Conservation (phyloP, 2,329 filamentous ascomycete genomes). For the Myotisia sp. region DNA sequence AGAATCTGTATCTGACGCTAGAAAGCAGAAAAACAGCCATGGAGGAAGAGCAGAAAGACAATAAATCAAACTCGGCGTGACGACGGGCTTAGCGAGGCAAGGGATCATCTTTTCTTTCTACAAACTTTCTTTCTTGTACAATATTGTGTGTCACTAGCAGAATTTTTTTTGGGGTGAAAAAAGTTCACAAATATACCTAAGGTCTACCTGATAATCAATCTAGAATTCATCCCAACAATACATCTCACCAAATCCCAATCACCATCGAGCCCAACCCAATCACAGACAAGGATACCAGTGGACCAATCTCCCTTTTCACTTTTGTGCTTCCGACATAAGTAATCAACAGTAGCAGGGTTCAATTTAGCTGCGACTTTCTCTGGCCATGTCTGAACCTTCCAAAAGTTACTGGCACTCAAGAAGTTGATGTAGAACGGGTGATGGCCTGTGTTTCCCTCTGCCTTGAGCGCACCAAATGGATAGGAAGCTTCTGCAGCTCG, state of each 20-base stretch:
- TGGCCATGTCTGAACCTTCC: slow-evolving; percentile 82
- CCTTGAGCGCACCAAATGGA: slow-evolving; percentile 19
- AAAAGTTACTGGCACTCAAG: slow-evolving; percentile 83
- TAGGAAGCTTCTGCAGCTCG: slow-evolving; percentile 46
- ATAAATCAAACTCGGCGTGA: too few relatives aligned
- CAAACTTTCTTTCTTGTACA: neutral
- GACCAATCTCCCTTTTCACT: slow-evolving; percentile 51
- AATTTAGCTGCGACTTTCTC: slow-evolving; percentile 77
- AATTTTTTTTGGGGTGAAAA: slow-evolving; percentile 35
- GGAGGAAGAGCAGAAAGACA: slow-evolving; percentile 49
- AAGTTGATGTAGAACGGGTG: slow-evolving; percentile 80
- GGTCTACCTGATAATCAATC: slow-evolving; percentile 26
- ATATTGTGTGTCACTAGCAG: slow-evolving; percentile 45
- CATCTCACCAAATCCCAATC: slow-evolving; percentile 85
- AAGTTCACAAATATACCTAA: slow-evolving; percentile 9
- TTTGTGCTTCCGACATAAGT: slow-evolving; percentile 41
- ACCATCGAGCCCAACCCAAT: slow-evolving; percentile 76
- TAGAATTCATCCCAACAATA: slow-evolving; percentile 83
- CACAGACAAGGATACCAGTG: slow-evolving; percentile 79
- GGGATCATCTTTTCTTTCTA: too few relatives aligned
- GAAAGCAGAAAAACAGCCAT: slow-evolving; percentile 69
- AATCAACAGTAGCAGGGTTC: slow-evolving; percentile 58
- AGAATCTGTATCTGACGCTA: slow-evolving; percentile 74
- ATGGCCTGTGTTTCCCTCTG: slow-evolving; percentile 24
- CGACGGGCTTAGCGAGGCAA: too few relatives aligned